A percentile compares a stretch with the other conserved stretches of the same genome.
Conservation (phyloP, 352 stramenopile genomes). For the Pythium biforme region DNA sequence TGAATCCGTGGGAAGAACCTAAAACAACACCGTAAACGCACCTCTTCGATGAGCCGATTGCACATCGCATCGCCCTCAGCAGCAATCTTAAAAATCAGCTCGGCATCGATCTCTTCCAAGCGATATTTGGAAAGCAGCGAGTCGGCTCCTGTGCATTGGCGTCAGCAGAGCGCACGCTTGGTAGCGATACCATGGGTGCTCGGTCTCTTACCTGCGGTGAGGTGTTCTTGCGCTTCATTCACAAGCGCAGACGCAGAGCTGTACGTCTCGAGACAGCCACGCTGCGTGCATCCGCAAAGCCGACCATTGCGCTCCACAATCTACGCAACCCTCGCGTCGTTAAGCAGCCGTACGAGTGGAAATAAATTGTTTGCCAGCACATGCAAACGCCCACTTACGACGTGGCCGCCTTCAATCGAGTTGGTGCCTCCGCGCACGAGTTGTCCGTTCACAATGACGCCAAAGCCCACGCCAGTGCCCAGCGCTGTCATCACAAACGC, state of each 20-base stretch:
- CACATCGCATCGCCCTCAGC: conserved; percentile 66
- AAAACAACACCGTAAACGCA: conserved; percentile 9
- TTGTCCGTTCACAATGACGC: conserved; percentile 59
- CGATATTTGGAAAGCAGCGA: conserved; percentile 47
- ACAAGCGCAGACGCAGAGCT: conserved; percentile 69
- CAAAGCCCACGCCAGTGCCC: conserved; percentile 71
- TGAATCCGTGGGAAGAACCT: not conserved
- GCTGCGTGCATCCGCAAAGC: conserved; percentile 68
- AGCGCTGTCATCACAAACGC: conserved; percentile 37
- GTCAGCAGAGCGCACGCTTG: not conserved
- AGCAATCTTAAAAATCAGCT: conserved; percentile 73
- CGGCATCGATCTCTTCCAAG: conserved; percentile 54
- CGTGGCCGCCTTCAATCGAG: conserved; percentile 78
- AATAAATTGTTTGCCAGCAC: not conserved
- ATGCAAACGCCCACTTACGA: conserved; percentile 35
- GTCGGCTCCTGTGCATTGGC: conserved; percentile 33
- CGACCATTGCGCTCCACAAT: conserved; percentile 83
- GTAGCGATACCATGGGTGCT: not conserved
- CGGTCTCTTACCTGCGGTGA: conserved; percentile 41
- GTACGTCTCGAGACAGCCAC: conserved; percentile 78
- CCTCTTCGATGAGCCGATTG: conserved; percentile 67
- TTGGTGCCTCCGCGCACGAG: conserved; percentile 68
- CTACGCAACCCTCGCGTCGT: conserved; percentile 24
- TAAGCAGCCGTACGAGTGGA: not conserved
- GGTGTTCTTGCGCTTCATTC: conserved; percentile 57